phyloP scores from a whole-genome alignment of 148 eudicot species.

The Selenicereus undatus region DNA sequence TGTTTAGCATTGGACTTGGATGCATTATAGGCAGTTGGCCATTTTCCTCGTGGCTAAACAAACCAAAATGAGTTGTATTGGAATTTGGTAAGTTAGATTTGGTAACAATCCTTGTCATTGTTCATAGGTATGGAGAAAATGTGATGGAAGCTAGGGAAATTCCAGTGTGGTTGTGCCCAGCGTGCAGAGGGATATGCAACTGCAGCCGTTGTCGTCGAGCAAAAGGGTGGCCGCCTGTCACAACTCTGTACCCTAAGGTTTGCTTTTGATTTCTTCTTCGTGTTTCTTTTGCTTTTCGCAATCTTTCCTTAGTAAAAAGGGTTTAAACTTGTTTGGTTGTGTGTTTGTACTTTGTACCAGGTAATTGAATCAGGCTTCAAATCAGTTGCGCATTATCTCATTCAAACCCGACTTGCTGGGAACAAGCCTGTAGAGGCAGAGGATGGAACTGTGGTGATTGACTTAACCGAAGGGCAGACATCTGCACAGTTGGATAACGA shows the following conservation, averaged over 20 bases:
- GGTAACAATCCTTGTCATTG: neutral
- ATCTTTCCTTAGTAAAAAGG: neutral
- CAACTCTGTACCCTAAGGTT: constrained; percentile 43
- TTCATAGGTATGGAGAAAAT: constrained; percentile 73
- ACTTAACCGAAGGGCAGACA: constrained; percentile 10
- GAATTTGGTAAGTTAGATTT: neutral
- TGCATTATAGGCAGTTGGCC: neutral
- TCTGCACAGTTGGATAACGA: constrained; percentile 13
- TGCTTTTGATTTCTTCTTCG: neutral
- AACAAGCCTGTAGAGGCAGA: constrained; percentile 19
- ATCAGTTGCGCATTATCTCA: constrained; percentile 76
- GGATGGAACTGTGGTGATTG: constrained; percentile 22
- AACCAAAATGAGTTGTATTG: neutral
- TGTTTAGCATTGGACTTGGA: neutral
- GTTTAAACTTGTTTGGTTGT: neutral
- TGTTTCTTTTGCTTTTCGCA: neutral
- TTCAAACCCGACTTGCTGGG: constrained; percentile 33
- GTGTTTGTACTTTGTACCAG: constrained; percentile 25
- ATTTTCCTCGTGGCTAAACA: neutral
- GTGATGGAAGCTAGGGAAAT: constrained; percentile 50
- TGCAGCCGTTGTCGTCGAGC: constrained; percentile 69
- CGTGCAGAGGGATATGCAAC: constrained; percentile 76
- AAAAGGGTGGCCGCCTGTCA: constrained; percentile 71
- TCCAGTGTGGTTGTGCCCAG: constrained; percentile 61
- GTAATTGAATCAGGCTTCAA: constrained; percentile 47